These are phyloP conservation scores for Talaromyces sp. DNA, from an alignment of 2,329 filamentous ascomycete species.

Conservation along the genomic window DNA sequence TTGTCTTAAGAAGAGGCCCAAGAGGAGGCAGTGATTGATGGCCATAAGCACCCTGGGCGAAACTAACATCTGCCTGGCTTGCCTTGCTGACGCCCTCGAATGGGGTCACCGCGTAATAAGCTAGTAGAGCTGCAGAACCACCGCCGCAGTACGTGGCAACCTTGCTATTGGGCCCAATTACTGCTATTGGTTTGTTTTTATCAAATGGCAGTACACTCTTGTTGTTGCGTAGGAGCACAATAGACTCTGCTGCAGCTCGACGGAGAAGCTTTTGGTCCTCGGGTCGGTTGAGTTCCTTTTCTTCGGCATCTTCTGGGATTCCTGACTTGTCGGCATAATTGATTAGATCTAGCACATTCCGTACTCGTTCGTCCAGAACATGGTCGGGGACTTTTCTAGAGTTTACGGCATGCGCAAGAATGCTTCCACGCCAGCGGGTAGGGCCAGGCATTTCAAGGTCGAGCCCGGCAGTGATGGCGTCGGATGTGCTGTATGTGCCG, in stretches of 20 bases:
- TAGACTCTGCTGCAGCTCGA: constrained; percentile 62
- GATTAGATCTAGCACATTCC: constrained; percentile 55
- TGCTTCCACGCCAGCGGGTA: constrained; percentile 37
- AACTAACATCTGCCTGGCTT: constrained; percentile 37
- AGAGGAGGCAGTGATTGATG: constrained; percentile 61
- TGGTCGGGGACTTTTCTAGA: constrained; percentile 55
- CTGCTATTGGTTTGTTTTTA: constrained; percentile 43
- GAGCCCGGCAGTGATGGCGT: constrained; percentile 42
- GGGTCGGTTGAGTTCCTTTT: constrained; percentile 54
- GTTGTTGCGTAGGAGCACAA: constrained; percentile 72
- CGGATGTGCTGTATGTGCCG: constrained; percentile 43
- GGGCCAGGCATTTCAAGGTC: constrained; percentile 48
- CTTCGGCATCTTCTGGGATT: constrained; percentile 52
- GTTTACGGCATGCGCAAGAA: constrained; percentile 42
- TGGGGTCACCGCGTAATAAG: constrained; percentile 44
- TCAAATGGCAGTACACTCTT: constrained; percentile 56
- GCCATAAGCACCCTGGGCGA: constrained; percentile 59
- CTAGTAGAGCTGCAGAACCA: constrained; percentile 55
- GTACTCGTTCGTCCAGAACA: constrained; percentile 55
- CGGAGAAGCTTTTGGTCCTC: constrained; percentile 62
- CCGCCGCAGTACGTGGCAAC: constrained; percentile 53
- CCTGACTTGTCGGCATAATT: constrained; percentile 53
- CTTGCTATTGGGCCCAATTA: constrained; percentile 54
- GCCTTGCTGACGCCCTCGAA: constrained; percentile 39
- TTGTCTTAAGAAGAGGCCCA: constrained; percentile 49